phyloP scores from a whole-genome alignment of 805 yeast genomes.

The Ogataea thermomethanolica region DNA sequence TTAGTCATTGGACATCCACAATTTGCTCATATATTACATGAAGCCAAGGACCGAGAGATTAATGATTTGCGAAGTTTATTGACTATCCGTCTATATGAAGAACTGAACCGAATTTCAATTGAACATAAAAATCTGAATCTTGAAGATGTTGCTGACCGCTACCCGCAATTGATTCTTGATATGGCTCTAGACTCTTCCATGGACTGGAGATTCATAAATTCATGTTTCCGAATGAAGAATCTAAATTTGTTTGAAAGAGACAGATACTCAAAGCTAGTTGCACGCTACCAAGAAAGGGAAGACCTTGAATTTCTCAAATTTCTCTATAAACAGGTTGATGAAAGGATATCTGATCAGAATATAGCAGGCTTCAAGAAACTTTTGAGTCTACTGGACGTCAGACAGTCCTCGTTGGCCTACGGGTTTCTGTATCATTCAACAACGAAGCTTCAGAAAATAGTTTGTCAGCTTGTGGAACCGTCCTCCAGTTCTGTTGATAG shows the following conservation, averaged over 20 bases:
- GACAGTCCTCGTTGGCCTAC: conserved; percentile 8
- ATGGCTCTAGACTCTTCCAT: background rate
- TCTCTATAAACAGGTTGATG: background rate
- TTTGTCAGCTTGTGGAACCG: background rate
- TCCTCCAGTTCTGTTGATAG: background rate
- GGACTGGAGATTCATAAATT: conserved; percentile 15
- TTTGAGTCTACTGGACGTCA: conserved; percentile 3
- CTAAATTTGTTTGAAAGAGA: conserved; percentile 6
- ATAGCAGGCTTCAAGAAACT: conserved; percentile 6
- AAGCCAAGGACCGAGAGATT: conserved; percentile 1
- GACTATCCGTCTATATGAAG: conserved; percentile 14
- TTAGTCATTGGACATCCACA: conserved; percentile 9
- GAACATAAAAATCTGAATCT: conserved; percentile 6
- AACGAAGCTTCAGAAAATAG: background rate
- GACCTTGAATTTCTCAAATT: conserved; percentile 2
- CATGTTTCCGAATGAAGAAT: conserved; percentile 3
- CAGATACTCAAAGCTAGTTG: background rate
- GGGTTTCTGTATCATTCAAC: conserved; percentile 1
- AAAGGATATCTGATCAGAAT: background rate
- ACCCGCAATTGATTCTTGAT: conserved; percentile 5
- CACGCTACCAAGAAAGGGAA: background rate
- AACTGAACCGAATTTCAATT: conserved; percentile 13
- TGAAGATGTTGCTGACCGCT: conserved; percentile 6
- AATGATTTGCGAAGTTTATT: conserved; percentile 17
- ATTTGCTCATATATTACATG: conserved; percentile 1